Evolutionary conservation across 108 stramenopile genomes (phyloP).

Genomic region (Pelagomonas calceolata): DNA sequence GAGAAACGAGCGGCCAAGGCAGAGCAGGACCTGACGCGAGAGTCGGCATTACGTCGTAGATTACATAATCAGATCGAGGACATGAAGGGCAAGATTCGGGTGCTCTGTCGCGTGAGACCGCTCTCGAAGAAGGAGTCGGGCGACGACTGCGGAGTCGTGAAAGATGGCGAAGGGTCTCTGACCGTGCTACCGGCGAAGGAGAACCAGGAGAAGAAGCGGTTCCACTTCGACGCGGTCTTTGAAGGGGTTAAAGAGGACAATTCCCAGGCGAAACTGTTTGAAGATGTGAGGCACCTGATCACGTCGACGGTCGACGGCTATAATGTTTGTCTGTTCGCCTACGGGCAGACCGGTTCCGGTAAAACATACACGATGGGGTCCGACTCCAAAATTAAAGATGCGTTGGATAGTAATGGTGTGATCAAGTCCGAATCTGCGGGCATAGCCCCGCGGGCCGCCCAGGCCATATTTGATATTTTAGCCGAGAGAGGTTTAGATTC

Average conservation of each 20-base stretch:
- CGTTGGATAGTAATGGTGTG: not conserved
- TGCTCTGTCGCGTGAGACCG: constrained; percentile 13
- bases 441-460: constrained; percentile 5
- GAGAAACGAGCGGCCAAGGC: not conserved
- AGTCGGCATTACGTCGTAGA: constrained; percentile 22
- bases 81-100: constrained; percentile 15
- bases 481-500: not conserved
- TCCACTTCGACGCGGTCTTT: constrained; percentile 12
- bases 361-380: constrained; percentile 39
- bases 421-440: not conserved
- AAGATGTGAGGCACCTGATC: constrained; percentile 22
- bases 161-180: not conserved
- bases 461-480: constrained; percentile 9
- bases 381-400: not conserved
- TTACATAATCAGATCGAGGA: constrained; percentile 17
- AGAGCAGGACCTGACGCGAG: not conserved
- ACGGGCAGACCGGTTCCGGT: constrained; percentile 31
- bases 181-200: not conserved
- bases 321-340: constrained; percentile 26
- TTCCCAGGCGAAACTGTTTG: constrained; percentile 27
- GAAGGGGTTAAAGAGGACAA: not conserved
- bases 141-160: constrained; percentile 3
- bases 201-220: not conserved
- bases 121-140: constrained; percentile 3
- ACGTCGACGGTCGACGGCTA: constrained; percentile 20